Conservation (phyloP, 805 yeast species). For the Peterozyma toletana region DNA sequence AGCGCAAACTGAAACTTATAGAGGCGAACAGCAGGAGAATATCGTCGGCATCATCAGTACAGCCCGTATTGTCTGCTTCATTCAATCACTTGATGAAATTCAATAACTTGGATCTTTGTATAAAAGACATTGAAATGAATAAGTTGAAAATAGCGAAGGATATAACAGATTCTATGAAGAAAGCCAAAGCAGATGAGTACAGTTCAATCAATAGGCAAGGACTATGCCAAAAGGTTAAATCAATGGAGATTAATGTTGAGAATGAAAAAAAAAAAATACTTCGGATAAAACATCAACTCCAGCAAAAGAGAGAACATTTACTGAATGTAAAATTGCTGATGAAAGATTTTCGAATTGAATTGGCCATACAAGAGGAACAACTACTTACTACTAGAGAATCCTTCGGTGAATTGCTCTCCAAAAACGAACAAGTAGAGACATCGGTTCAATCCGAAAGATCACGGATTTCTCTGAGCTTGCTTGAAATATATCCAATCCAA, state of each 20-base stretch:
- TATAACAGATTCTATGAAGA: constrained; percentile 10
- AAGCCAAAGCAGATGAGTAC: constrained; percentile 6
- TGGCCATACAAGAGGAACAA: not conserved
- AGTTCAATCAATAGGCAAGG: not conserved
- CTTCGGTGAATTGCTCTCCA: not conserved
- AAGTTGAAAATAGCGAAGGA: constrained; percentile 10
- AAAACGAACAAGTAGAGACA: not conserved
- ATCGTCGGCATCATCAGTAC: constrained; percentile 1
- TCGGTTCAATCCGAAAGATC: not conserved
- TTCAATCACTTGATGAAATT: constrained; percentile 35
- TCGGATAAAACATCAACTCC: no score
- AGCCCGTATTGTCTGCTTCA: constrained; percentile 19
- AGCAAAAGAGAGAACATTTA: not conserved
- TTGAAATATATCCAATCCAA: constrained; percentile 8
- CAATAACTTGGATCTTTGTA: constrained; percentile 27
- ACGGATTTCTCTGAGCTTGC: not conserved
- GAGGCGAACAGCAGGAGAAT: constrained; percentile 2
- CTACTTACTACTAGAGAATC: not conserved
- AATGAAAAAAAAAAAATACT: not conserved
- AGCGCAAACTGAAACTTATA: constrained; percentile 2
- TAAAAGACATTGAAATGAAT: constrained; percentile 22
- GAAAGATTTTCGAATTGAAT: not conserved
- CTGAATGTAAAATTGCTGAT: constrained; percentile 5
- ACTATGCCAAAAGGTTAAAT: not conserved
- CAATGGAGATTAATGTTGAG: not conserved